These are phyloP conservation scores for Vitis hybrid DNA, from an alignment of 177 flowering plant genomes.

Conservation along the genomic window DNA sequence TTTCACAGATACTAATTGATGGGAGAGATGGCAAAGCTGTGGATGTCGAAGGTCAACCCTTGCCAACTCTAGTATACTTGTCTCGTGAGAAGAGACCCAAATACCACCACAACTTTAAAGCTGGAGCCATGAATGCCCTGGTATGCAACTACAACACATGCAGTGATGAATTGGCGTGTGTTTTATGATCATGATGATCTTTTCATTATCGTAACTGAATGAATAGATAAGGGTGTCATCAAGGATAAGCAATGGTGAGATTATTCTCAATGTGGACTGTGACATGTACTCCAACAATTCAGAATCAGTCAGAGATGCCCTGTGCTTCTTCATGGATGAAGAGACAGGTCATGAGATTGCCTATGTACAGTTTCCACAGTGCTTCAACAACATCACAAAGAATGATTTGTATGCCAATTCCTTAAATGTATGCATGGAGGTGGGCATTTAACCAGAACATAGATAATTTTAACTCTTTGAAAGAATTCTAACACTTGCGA, in stretches of 20 bases:
- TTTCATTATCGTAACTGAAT: constrained; percentile 12
- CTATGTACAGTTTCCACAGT: constrained; percentile 35
- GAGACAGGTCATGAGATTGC: constrained; percentile 16
- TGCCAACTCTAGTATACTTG: constrained; percentile 61
- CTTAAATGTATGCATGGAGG: too few species aligned
- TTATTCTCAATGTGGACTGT: constrained; percentile 44
- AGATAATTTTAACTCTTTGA: too few species aligned
- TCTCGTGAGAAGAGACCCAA: constrained; percentile 60
- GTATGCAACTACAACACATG: constrained; percentile 18
- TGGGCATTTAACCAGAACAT: too few species aligned
- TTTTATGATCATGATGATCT: constrained; percentile 28
- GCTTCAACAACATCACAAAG: neutral
- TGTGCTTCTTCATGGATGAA: constrained; percentile 35
- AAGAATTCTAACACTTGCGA: too few species aligned
- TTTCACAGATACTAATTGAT: constrained; percentile 42
- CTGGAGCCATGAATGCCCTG: constrained; percentile 66
- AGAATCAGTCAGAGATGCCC: too few species aligned
- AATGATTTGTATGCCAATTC: too few species aligned
- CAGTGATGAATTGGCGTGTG: neutral
- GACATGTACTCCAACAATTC: constrained; percentile 30
- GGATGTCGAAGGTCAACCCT: constrained; percentile 35
- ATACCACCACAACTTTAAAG: constrained; percentile 59
- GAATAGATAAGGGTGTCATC: constrained; percentile 12
- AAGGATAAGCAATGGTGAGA: constrained; percentile 34
- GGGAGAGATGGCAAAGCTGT: constrained; percentile 33